phyloP scores from a whole-genome alignment of 2,329 filamentous ascomycete species.

The Teratosphaeria zuluensis region DNA sequence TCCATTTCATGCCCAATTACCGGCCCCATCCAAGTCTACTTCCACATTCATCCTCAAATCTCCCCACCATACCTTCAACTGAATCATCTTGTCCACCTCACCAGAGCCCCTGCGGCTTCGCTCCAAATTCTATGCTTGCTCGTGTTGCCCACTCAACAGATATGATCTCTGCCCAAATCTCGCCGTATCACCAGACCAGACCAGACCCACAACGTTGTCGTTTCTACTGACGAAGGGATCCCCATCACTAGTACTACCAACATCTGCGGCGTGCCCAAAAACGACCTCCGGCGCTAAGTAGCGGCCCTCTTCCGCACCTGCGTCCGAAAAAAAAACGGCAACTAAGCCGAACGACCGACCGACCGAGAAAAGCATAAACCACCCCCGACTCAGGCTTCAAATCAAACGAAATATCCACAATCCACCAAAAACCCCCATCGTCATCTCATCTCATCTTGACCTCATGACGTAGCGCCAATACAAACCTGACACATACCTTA shows the following conservation, averaged over 20 bases:
- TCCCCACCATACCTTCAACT: slow-evolving; percentile 1
- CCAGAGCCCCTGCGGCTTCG: background rate
- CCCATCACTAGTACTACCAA: background rate
- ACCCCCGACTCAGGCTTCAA: background rate
- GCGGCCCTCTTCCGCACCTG: background rate
- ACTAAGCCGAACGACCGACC: background rate
- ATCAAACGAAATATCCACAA: background rate
- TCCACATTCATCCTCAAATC: background rate
- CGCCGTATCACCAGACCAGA: background rate
- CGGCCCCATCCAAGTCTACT: background rate
- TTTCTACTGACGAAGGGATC: background rate
- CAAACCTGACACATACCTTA: no score
- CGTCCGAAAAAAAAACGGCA: background rate
- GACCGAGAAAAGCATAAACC: background rate
- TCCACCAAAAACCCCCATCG: background rate
- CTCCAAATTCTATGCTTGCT: background rate
- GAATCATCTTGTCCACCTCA: slow-evolving; percentile 3
- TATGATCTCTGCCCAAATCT: background rate
- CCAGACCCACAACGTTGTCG: background rate
- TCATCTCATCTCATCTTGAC: no score
- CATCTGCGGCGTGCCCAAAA: background rate
- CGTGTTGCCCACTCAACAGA: background rate
- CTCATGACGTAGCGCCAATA: no score
- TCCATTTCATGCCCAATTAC: background rate
- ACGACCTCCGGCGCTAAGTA: background rate